A percentile compares a stretch with the other conserved stretches of the same genome.
phyloP scores from a whole-genome alignment of 352 stramenopile species.

The Globisporangium abappressorium region DNA sequence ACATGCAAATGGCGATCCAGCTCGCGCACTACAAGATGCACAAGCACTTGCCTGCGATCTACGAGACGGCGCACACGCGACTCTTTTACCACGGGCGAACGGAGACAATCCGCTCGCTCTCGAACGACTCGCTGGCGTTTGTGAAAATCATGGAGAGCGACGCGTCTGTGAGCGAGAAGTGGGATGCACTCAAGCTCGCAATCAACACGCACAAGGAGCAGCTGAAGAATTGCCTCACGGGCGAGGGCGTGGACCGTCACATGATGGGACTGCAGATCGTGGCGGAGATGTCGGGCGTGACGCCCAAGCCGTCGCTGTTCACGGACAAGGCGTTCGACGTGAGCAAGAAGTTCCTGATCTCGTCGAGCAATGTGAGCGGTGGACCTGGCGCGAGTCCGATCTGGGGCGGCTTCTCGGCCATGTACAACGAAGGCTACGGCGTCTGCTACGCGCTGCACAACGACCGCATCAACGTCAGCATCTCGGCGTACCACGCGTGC shows the following conservation, averaged over 20 bases:
- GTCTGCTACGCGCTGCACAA: constrained; percentile 95
- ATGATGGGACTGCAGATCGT: constrained; percentile 96
- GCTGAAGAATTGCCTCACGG: constrained; percentile 78
- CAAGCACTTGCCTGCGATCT: constrained; percentile 91
- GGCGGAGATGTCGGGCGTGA: constrained; percentile 88
- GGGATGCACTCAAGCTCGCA: constrained; percentile 86
- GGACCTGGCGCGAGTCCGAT: constrained; percentile 93
- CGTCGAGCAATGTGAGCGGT: constrained; percentile 94
- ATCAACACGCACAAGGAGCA: constrained; percentile 92
- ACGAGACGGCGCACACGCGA: constrained; percentile 97
- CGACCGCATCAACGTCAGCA: constrained; percentile 94
- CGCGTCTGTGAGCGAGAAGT: constrained; percentile 59
- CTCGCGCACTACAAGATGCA: constrained; percentile 97
- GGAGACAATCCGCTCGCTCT: constrained; percentile 88
- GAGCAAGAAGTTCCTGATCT: constrained; percentile 95
- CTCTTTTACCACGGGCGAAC: constrained; percentile 97
- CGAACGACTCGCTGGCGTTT: constrained; percentile 88
- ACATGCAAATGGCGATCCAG: constrained; percentile 96
- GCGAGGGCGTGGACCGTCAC: constrained; percentile 93
- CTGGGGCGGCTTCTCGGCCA: constrained; percentile 96
- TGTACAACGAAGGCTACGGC: constrained; percentile 94
- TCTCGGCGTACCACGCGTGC: constrained; percentile 88
- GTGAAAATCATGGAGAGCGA: constrained; percentile 87
- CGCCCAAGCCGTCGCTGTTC: constrained; percentile 89
- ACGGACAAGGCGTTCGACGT: constrained; percentile 91